Evolutionary conservation across 2,329 filamentous ascomycete species (phyloP).

Genomic region (Calonectria ilicicola): DNA sequence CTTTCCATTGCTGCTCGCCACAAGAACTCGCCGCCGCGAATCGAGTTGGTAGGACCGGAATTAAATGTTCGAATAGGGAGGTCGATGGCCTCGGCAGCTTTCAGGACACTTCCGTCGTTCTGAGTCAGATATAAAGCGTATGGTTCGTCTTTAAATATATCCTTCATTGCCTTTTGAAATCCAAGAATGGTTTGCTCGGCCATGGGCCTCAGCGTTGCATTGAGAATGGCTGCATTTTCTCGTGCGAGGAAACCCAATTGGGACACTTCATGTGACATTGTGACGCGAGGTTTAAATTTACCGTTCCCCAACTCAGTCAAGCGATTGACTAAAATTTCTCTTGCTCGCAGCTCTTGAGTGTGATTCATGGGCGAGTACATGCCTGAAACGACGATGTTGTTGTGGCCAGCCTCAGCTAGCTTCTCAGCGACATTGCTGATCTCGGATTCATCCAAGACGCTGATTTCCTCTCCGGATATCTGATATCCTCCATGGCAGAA

Average conservation of each 20-base stretch:
- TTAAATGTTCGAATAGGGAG: slow-evolving; percentile 62
- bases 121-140: slow-evolving; percentile 60
- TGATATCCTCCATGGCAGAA: slow-evolving; percentile 37
- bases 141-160: slow-evolving; percentile 48
- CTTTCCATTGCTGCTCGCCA: slow-evolving; percentile 50
- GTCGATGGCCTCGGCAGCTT: slow-evolving; percentile 54
- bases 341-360: slow-evolving; percentile 49
- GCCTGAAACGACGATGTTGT: slow-evolving; percentile 65
- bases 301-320: slow-evolving; percentile 38
- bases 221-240: slow-evolving; percentile 66
- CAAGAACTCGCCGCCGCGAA: slow-evolving; percentile 62
- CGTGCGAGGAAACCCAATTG: slow-evolving; percentile 58
- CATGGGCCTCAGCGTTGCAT: slow-evolving; percentile 61
- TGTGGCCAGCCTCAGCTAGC: slow-evolving; percentile 34
- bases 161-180: slow-evolving; percentile 57
- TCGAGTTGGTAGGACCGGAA: slow-evolving; percentile 63
- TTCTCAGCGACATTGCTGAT: slow-evolving; percentile 15
- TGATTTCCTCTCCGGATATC: slow-evolving; percentile 53
- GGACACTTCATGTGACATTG: slow-evolving; percentile 49
- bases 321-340: slow-evolving; percentile 56
- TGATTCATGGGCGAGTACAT: slow-evolving; percentile 71
- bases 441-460: slow-evolving; percentile 24
- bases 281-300: slow-evolving; percentile 44
- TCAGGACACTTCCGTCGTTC: slow-evolving; percentile 62
- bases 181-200: slow-evolving; percentile 58